A percentile compares a stretch with the other conserved stretches of the same genome.
Conservation (phyloP, 257 asterid species). For the Catharanthus roseus region DNA sequence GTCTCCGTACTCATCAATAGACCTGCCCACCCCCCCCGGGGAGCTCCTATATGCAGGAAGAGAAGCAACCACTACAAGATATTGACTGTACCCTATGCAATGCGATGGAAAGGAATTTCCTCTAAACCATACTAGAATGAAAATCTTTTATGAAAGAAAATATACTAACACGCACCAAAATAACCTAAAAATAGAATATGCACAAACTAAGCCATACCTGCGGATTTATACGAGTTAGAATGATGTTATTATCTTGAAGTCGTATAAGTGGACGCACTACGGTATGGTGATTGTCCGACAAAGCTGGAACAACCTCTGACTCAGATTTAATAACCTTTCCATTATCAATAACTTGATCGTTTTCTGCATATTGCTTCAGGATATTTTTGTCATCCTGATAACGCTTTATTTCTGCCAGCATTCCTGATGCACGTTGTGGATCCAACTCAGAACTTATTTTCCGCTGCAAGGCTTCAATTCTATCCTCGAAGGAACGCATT, state of each 20-base stretch:
- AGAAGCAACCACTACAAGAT: neutral
- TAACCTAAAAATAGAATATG: neutral
- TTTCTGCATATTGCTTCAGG: conserved; percentile 94
- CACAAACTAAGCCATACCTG: conserved; percentile 27
- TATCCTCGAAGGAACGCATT: conserved; percentile 94
- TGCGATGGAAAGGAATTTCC: neutral
- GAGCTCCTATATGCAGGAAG: neutral
- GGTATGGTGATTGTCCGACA: conserved; percentile 75
- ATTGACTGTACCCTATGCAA: neutral
- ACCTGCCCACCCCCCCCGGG: too few relatives aligned
- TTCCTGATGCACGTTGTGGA: conserved; percentile 73
- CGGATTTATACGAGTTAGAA: conserved; percentile 94
- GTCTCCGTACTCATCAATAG: neutral
- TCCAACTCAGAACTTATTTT: conserved; percentile 68
- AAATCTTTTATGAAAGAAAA: neutral
- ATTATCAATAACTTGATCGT: conserved; percentile 78
- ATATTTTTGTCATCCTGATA: conserved; percentile 82
- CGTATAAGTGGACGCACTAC: conserved; percentile 88
- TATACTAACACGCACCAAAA: neutral
- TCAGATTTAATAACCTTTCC: conserved; percentile 80
- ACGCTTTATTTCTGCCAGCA: conserved; percentile 80
- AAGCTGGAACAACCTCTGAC: conserved; percentile 80
- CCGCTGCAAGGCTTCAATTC: conserved; percentile 78
- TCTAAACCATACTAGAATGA: neutral
- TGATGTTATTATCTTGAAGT: conserved; percentile 75